These are phyloP conservation scores for Penicillium coprophilum DNA, from an alignment of 495 filamentous ascomycete genomes.

Conservation along the genomic window DNA sequence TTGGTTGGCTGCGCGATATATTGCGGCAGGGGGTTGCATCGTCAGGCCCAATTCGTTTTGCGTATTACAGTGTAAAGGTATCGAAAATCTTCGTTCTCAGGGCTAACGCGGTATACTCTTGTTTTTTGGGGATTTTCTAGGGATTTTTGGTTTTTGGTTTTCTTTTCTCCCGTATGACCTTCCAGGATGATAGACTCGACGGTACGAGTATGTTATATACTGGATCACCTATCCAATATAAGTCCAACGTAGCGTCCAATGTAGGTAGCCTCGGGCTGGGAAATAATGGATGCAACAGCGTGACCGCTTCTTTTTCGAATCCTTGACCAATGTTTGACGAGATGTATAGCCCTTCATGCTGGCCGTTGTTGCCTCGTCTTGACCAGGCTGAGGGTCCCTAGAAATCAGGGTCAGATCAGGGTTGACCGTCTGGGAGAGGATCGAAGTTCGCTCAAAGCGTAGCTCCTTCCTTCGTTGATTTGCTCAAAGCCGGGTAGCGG, in stretches of 20 bases:
- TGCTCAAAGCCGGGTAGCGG: constrained; percentile 36
- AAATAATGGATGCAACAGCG: not conserved
- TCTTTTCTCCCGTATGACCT: constrained; percentile 8
- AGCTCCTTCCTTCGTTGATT: constrained; percentile 21
- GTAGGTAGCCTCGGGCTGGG: not conserved
- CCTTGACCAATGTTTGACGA: constrained; percentile 8
- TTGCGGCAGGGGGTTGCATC: constrained; percentile 31
- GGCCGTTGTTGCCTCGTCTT: constrained; percentile 13
- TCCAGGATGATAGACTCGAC: constrained; percentile 1
- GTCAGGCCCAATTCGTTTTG: constrained; percentile 20
- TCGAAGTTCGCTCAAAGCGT: constrained; percentile 13
- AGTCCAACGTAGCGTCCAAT: not conserved
- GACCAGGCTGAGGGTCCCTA: not conserved
- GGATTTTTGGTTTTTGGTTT: constrained; percentile 9
- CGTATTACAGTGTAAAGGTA: constrained; percentile 28
- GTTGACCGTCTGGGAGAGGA: constrained; percentile 25
- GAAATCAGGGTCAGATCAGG: constrained; percentile 10
- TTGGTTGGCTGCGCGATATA: constrained; percentile 32
- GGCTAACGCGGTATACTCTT: constrained; percentile 19
- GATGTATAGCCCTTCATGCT: constrained; percentile 19
- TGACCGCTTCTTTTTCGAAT: constrained; percentile 5
- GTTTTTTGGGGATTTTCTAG: constrained; percentile 2
- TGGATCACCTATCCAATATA: constrained; percentile 2
- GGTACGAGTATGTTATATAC: constrained; percentile 5
- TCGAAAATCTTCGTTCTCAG: constrained; percentile 15